A percentile compares a stretch with the other conserved stretches of the same genome.
Evolutionary conservation across 2,329 filamentous ascomycete genomes (phyloP).

Genomic region (Colletotrichum sp.): DNA sequence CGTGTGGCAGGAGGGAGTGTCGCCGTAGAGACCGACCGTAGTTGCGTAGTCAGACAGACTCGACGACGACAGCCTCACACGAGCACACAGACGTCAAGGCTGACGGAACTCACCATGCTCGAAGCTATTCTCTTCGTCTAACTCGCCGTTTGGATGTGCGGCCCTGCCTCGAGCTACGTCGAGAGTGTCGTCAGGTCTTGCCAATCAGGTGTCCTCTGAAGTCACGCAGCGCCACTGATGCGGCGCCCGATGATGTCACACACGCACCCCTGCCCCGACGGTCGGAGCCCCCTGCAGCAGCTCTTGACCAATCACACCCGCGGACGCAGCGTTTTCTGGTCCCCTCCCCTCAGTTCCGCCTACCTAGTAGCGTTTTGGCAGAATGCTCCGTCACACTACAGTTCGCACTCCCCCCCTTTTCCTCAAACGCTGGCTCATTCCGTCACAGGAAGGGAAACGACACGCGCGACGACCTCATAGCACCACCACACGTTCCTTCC

Average conservation of each 20-base stretch:
- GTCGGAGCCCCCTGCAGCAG: neutral
- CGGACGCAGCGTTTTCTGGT: neutral
- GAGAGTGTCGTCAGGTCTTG: conserved; percentile 15
- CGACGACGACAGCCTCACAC: neutral
- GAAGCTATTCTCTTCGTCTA: neutral
- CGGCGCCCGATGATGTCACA: conserved; percentile 15
- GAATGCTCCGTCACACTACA: conserved; percentile 5
- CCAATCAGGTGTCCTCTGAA: conserved; percentile 17
- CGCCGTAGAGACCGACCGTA: neutral
- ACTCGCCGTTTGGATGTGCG: neutral
- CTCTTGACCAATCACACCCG: neutral
- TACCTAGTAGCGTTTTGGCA: conserved; percentile 13
- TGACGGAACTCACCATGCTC: conserved; percentile 6
- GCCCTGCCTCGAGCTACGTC: conserved; percentile 3
- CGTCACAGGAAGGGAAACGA: conserved; percentile 16
- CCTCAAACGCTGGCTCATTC: conserved; percentile 19
- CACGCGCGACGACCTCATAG: conserved; percentile 18
- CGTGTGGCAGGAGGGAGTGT: neutral
- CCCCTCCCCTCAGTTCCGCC: neutral
- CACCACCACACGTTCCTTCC: neutral
- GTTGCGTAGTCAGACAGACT: neutral
- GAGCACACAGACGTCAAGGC: conserved; percentile 19
- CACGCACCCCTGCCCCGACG: neutral
- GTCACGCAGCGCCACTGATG: conserved; percentile 18
- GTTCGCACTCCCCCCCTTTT: neutral